These are phyloP conservation scores for Colletotrichum endophyticum DNA, from an alignment of 2,329 filamentous ascomycete genomes.

Conservation along the genomic window DNA sequence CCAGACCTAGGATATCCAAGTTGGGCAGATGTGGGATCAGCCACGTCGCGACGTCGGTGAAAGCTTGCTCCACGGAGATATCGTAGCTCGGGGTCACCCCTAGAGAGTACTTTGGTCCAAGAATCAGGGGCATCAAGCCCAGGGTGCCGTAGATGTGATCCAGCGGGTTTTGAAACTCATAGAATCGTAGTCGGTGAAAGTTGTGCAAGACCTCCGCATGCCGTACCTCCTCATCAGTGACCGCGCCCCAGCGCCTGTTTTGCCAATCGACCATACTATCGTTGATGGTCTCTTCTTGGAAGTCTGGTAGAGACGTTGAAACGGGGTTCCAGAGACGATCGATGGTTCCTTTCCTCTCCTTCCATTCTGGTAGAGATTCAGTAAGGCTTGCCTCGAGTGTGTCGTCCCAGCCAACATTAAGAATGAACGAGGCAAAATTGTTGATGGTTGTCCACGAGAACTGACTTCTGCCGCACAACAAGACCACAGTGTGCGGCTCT, in stretches of 20 bases:
- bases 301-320: not conserved
- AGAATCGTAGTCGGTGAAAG: not conserved
- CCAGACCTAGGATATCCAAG: not conserved
- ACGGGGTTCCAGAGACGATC: not conserved
- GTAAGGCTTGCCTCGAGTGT: not conserved
- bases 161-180: not conserved
- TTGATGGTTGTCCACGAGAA: not conserved
- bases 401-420: not conserved
- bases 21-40: not conserved
- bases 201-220: slow-evolving; percentile 3
- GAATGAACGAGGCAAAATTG: not conserved
- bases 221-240: not conserved
- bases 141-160: slow-evolving; percentile 1
- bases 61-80: not conserved
- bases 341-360: not conserved
- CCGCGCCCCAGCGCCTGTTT: not conserved
- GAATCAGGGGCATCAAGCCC: not conserved
- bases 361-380: not conserved
- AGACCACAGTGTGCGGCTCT: not conserved
- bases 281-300: not conserved
- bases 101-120: not conserved
- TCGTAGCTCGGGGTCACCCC: not conserved
- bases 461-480: not conserved
- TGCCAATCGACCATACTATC: not conserved
- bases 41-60: not conserved